These are phyloP conservation scores for Chlorencoelia australis DNA, from an alignment of 2,329 filamentous ascomycete genomes.

Conservation along the genomic window DNA sequence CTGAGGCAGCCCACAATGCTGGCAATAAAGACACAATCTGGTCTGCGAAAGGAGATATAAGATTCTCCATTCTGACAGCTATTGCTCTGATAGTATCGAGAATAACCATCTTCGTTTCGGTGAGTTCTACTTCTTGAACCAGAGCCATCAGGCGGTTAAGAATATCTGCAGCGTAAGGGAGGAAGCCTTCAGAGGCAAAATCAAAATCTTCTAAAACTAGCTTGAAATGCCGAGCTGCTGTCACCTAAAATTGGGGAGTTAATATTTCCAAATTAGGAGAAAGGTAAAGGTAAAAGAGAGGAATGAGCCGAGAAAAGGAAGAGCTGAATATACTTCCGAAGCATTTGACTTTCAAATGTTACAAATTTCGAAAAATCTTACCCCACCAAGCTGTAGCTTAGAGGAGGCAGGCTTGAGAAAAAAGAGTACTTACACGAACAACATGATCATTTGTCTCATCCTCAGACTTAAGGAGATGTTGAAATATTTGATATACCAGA, in stretches of 20 bases:
- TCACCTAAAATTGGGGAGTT: too few relatives aligned
- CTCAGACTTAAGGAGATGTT: conserved; percentile 68
- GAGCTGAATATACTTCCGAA: too few relatives aligned
- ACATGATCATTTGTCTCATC: conserved; percentile 82
- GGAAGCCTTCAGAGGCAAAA: conserved; percentile 63
- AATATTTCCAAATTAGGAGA: too few relatives aligned
- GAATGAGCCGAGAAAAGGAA: too few relatives aligned
- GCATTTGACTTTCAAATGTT: too few relatives aligned
- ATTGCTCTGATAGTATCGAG: conserved; percentile 76
- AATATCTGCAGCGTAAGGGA: conserved; percentile 66
- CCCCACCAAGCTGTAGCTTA: too few relatives aligned
- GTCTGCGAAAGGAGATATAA: conserved; percentile 60
- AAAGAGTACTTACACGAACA: too few relatives aligned
- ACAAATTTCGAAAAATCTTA: too few relatives aligned
- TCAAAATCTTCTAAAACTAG: conserved; percentile 75
- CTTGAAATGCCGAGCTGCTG: conserved; percentile 76
- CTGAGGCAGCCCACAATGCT: conserved; percentile 73
- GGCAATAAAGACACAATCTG: conserved; percentile 74
- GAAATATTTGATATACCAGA: conserved; percentile 79
- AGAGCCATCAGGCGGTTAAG: conserved; percentile 65
- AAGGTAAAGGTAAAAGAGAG: too few relatives aligned
- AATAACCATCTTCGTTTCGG: conserved; percentile 84
- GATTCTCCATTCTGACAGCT: conserved; percentile 70
- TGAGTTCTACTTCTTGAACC: conserved; percentile 68
- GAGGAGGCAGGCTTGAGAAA: too few relatives aligned